phyloP scores from a whole-genome alignment of 2,329 filamentous ascomycete genomes.

The Aspergillus sp. region DNA sequence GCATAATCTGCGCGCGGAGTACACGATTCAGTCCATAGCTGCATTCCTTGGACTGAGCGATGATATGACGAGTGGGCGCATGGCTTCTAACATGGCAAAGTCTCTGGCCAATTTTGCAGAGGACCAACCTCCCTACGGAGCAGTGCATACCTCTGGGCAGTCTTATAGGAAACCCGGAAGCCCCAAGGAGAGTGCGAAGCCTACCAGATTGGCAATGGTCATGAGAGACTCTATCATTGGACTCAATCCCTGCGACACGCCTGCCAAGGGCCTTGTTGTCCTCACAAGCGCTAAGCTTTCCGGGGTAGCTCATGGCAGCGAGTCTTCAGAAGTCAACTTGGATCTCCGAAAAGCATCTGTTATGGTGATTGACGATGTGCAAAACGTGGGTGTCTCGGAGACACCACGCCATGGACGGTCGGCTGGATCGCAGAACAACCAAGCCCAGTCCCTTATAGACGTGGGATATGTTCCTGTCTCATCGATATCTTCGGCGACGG shows the following conservation, averaged over 20 bases:
- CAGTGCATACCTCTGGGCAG: conserved; percentile 5
- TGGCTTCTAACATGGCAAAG: conserved; percentile 64
- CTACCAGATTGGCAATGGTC: conserved; percentile 48
- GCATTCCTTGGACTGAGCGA: conserved; percentile 63
- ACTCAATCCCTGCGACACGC: conserved; percentile 66
- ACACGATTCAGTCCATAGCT: conserved; percentile 74
- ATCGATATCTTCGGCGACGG: conserved; percentile 73
- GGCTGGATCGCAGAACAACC: conserved; percentile 27
- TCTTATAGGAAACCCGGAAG: conserved; percentile 10
- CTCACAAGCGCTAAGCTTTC: conserved; percentile 67
- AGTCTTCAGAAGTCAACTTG: conserved; percentile 54
- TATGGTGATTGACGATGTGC: conserved; percentile 69
- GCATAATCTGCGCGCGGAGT: conserved; percentile 77
- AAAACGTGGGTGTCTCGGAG: conserved; percentile 35
- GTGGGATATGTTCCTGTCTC: conserved; percentile 79
- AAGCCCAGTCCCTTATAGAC: conserved; percentile 43
- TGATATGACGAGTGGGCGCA: conserved; percentile 59
- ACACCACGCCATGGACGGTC: conserved; percentile 20
- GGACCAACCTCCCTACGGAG: conserved; percentile 9
- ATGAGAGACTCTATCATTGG: conserved; percentile 75
- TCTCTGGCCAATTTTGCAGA: conserved; percentile 72
- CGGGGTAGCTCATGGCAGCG: conserved; percentile 56
- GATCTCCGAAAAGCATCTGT: conserved; percentile 73
- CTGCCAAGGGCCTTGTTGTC: conserved; percentile 68
- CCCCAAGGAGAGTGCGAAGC: conserved; percentile 36